Conservation (phyloP, 345 rosid genomes). For the Gossypioides kirkii region DNA sequence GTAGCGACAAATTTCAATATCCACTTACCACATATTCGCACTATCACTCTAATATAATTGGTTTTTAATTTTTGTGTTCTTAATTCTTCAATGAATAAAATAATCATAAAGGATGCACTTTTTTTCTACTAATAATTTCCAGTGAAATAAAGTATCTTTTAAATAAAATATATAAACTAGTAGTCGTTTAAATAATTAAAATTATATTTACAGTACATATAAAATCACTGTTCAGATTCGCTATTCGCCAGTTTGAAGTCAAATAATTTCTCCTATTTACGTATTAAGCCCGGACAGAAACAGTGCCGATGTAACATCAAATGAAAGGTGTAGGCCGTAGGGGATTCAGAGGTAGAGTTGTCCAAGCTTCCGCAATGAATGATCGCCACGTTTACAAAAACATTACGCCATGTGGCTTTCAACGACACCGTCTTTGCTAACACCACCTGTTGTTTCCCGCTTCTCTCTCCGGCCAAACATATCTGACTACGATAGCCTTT, state of each 20-base stretch:
- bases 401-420: not conserved
- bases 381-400: not conserved
- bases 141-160: too few species aligned
- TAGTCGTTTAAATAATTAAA: too few species aligned
- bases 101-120: too few species aligned
- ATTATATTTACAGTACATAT: too few species aligned
- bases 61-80: too few species aligned
- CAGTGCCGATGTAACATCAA: not conserved
- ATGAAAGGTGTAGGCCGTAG: not conserved
- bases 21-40: too few species aligned
- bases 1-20: too few species aligned
- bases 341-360: not conserved
- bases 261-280: not conserved
- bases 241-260: not conserved
- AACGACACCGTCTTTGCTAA: not conserved
- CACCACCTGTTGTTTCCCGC: not conserved
- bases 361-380: not conserved
- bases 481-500: not conserved
- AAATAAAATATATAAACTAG: too few species aligned
- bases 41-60: too few species aligned
- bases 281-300: not conserved
- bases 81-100: too few species aligned
- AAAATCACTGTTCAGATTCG: not conserved
- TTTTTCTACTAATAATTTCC: too few species aligned
- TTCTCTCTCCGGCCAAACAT: not conserved